A percentile compares a stretch with the other conserved stretches of the same genome.
These are phyloP conservation scores for Diaporthe sp. DNA, from an alignment of 2,329 filamentous ascomycete species.

Conservation along the genomic window DNA sequence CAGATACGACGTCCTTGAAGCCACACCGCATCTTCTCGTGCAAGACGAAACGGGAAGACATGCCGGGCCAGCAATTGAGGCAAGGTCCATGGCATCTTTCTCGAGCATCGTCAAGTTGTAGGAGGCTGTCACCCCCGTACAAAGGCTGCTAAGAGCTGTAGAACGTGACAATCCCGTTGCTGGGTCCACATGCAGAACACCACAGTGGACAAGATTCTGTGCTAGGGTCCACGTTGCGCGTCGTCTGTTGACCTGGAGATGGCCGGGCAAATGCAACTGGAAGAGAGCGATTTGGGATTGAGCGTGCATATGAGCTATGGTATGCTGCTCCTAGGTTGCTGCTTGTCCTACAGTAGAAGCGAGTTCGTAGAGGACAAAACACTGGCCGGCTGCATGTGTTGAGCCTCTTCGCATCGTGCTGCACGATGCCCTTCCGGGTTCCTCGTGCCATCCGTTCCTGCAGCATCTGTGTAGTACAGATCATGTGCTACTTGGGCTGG, in stretches of 20 bases:
- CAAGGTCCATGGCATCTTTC: neutral
- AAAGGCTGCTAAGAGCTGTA: neutral
- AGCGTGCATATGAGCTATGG: neutral
- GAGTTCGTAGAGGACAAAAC: neutral
- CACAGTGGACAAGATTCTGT: neutral
- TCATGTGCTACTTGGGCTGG: neutral
- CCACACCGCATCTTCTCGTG: neutral
- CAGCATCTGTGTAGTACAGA: conserved; percentile 22
- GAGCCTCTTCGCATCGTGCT: neutral
- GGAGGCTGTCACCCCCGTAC: neutral
- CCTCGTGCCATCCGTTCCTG: neutral
- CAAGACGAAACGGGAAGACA: neutral
- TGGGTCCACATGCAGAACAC: neutral
- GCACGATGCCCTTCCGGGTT: neutral
- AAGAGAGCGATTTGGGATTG: neutral
- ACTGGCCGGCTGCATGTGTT: neutral
- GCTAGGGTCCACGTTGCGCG: neutral
- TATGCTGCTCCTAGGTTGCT: too few species aligned
- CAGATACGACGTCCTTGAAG: neutral
- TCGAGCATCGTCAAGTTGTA: neutral
- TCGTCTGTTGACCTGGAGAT: neutral
- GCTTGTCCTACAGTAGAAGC: neutral
- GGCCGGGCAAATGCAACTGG: neutral
- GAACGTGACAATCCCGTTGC: neutral
- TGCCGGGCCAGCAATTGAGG: neutral